Conservation (phyloP, 1,284 basidiomycete species). For the Neonothopanus nambi region DNA sequence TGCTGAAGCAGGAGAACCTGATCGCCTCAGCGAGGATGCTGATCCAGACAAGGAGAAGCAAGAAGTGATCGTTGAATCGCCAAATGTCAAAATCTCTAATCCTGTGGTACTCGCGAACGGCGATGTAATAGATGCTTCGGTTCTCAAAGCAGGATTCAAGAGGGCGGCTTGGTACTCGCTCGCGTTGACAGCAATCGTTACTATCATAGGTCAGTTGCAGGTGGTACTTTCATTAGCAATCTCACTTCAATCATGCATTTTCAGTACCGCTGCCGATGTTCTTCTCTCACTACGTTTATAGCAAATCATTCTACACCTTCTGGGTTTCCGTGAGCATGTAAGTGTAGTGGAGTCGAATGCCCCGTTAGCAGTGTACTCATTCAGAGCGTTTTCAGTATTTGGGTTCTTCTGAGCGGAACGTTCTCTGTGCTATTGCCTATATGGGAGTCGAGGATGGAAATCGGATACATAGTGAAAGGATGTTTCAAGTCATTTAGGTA, state of each 20-base stretch:
- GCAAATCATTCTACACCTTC: slow-evolving; percentile 47
- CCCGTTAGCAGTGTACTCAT: not conserved
- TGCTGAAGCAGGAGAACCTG: slow-evolving; percentile 7
- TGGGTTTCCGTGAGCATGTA: slow-evolving; percentile 53
- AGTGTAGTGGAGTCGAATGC: slow-evolving; percentile 18
- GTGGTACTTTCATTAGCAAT: not conserved
- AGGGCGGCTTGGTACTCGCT: slow-evolving; percentile 43
- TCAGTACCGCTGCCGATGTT: slow-evolving; percentile 53
- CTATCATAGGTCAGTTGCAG: slow-evolving; percentile 41
- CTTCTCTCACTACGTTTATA: slow-evolving; percentile 52
- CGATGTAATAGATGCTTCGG: slow-evolving; percentile 21
- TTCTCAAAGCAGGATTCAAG: slow-evolving; percentile 38
- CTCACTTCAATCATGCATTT: not conserved
- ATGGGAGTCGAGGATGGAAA: slow-evolving; percentile 46
- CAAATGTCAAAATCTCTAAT: not conserved
- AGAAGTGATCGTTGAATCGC: slow-evolving; percentile 5
- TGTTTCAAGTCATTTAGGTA: not conserved
- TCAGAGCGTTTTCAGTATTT: slow-evolving; percentile 33
- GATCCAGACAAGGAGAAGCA: slow-evolving; percentile 17
- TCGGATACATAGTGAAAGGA: slow-evolving; percentile 31
- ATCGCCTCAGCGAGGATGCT: slow-evolving; percentile 13
- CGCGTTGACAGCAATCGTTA: slow-evolving; percentile 38
- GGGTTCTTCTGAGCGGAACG: slow-evolving; percentile 45
- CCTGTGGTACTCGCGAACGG: not conserved
- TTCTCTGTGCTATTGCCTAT: slow-evolving; percentile 50